Base-by-base conservation (phyloP, 2,329 filamentous ascomycete genomes). In the Trichoderma brevicompactum region DNA sequence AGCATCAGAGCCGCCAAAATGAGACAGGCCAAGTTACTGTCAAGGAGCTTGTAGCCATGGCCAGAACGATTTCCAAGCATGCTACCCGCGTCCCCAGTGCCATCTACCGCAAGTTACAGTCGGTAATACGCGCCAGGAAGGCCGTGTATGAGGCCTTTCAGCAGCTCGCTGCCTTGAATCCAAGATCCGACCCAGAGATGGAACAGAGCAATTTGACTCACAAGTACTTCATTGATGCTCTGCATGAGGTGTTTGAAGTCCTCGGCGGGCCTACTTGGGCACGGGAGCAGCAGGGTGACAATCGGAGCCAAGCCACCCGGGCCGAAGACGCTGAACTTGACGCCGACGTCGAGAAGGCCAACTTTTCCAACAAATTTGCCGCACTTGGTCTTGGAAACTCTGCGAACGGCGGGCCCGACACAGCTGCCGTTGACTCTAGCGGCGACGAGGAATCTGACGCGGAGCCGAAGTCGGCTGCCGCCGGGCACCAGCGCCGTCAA, bases 211-310 rank as follows among this genome's bases (percentile, higher is more conserved):
- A 81, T 66, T 67, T 61, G 2, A 72, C 73, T 0, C 79, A 83
- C 68, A 78, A 78, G 53, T 68, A 75, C 48, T 83, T 81, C 66
- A 81, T 82, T 56, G 74, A 81, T 54, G 73, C 72, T 2, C 73
- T 83, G 1, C 71, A 67, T 4, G 68, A 77, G 5, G 75, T 75
- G 0, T 80, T 80, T 48, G 40, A 74, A 0, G 69, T 71, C 13
- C 69, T 81, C 0, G 77, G 79, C 3, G 76, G 78, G 1, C 67
- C 72, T 1, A 48, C 54, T 7, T 75, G 72, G 71, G 60, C 67
- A 44, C 40, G 48, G 32, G 46, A 69, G 43, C 46, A 68, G 50
- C 28, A 60, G 43, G 13, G 68, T 65, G 50, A 72, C 9, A 32
- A 36, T n/a, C 40, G 69, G 46, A 74, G 62, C 41, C 52, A 54